Percentiles rank a stretch among this genome's conserved stretches.
These are phyloP conservation scores for Cymbidium sinense DNA, from an alignment of 106 monocot species.

Conservation along the genomic window DNA sequence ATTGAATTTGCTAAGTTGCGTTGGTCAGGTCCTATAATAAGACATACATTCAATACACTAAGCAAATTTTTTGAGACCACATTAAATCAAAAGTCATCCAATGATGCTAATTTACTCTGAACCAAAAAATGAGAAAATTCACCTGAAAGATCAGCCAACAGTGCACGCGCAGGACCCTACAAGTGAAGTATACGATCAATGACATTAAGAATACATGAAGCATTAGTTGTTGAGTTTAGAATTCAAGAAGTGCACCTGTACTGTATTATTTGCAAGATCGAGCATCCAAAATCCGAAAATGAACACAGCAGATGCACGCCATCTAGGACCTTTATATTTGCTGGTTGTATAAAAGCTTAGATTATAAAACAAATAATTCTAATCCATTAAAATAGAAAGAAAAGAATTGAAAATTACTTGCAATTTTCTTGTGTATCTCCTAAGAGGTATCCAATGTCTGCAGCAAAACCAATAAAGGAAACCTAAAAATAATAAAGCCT, in stretches of 20 bases:
- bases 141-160: slow-evolving; percentile 98
- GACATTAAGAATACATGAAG: not conserved
- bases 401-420: slow-evolving; percentile 42
- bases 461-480: slow-evolving; percentile 87
- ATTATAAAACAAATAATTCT: not conserved
- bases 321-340: slow-evolving; percentile 73
- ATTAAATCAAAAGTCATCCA: slow-evolving; percentile 1
- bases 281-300: slow-evolving; percentile 96
- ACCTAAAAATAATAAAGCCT: slow-evolving; percentile 44
- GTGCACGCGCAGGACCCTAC: slow-evolving; percentile 96
- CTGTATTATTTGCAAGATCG: slow-evolving; percentile 98
- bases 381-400: not conserved
- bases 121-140: not conserved
- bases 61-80: not conserved
- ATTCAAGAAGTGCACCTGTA: slow-evolving; percentile 52
- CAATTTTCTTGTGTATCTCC: slow-evolving; percentile 87
- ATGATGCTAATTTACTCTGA: not conserved
- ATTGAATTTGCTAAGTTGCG: slow-evolving; percentile 90
- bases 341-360: slow-evolving; percentile 25
- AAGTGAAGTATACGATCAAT: slow-evolving; percentile 9
- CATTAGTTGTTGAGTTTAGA: not conserved
- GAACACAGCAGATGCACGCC: slow-evolving; percentile 78
- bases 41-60: slow-evolving; percentile 2
- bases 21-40: slow-evolving; percentile 65
- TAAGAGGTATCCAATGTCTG: slow-evolving; percentile 80